A percentile compares a stretch with the other conserved stretches of the same genome.
Conservation (phyloP, 768 basidiomycete genomes). For the Rhodotorula graminis region DNA sequence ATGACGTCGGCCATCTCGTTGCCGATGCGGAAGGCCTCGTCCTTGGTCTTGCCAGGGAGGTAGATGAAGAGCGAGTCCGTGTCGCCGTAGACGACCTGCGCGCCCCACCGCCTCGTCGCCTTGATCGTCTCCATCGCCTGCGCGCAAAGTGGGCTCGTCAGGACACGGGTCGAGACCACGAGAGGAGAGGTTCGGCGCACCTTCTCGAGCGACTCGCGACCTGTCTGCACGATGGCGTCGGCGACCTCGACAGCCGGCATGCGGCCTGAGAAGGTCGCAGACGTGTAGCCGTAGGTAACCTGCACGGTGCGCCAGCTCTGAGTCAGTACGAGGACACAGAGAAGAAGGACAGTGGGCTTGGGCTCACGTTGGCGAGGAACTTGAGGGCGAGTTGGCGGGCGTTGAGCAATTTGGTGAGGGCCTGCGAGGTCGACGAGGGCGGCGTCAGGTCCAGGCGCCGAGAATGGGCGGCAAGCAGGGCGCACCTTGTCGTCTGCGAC, state of each 20-base stretch:
- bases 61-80: slow-evolving; percentile 94
- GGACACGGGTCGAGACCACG: background rate
- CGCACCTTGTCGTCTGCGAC: slow-evolving; percentile 67
- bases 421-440: slow-evolving; percentile 50
- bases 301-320: no score
- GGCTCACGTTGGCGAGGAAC: slow-evolving; percentile 73
- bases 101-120: slow-evolving; percentile 74
- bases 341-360: no score
- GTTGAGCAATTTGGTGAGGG: slow-evolving; percentile 68
- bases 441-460: background rate
- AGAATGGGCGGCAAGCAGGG: no score
- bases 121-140: slow-evolving; percentile 82
- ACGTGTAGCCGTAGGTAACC: slow-evolving; percentile 85
- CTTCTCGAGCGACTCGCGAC: slow-evolving; percentile 91
- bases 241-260: slow-evolving; percentile 99
- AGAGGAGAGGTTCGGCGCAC: slow-evolving; percentile 48
- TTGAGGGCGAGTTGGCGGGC: slow-evolving; percentile 90
- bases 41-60: slow-evolving; percentile 82
- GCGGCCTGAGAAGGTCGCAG: slow-evolving; percentile 86
- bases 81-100: slow-evolving; percentile 90
- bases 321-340: no score
- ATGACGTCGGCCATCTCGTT: slow-evolving; percentile 85
- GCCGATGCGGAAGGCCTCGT: slow-evolving; percentile 88
- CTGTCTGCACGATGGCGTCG: slow-evolving; percentile 94
- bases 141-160: background rate